Evolutionary conservation across 352 stramenopile species (phyloP).

Genomic region (Globisporangium alternatum): DNA sequence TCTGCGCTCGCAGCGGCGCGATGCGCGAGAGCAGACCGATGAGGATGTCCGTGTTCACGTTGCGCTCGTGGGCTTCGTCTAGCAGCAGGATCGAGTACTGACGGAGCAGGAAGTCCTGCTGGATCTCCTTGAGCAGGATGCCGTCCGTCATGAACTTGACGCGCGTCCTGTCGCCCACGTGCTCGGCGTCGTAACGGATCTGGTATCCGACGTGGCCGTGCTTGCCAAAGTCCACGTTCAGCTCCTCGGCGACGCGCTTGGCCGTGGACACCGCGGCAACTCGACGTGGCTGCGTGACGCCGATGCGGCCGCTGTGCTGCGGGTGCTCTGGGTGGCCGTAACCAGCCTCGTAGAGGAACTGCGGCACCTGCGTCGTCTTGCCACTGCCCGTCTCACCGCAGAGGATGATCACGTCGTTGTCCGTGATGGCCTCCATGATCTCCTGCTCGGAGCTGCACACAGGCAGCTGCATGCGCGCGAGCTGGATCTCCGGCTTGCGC

Average conservation of each 20-base stretch:
- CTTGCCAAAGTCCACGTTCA: slow-evolving; percentile 86
- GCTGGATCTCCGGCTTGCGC: slow-evolving; percentile 84
- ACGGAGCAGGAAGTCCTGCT: slow-evolving; percentile 78
- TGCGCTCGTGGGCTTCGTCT: slow-evolving; percentile 97
- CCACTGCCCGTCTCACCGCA: slow-evolving; percentile 98
- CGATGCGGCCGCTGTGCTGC: slow-evolving; percentile 75
- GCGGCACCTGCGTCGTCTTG: slow-evolving; percentile 98
- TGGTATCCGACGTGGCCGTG: slow-evolving; percentile 94
- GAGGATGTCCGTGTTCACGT: slow-evolving; percentile 96
- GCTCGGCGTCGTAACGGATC: slow-evolving; percentile 97
- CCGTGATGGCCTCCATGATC: slow-evolving; percentile 97
- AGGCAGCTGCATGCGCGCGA: slow-evolving; percentile 93
- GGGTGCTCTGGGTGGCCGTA: slow-evolving; percentile 70
- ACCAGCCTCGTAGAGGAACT: slow-evolving; percentile 97
- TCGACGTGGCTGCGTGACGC: slow-evolving; percentile 96
- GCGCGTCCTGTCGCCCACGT: slow-evolving; percentile 86
- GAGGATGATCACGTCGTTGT: slow-evolving; percentile 97
- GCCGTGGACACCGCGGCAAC: slow-evolving; percentile 98
- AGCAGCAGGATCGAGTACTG: slow-evolving; percentile 84
- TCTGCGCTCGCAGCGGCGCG: slow-evolving; percentile 90
- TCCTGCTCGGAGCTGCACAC: slow-evolving; percentile 99
- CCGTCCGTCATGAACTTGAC: slow-evolving; percentile 99
- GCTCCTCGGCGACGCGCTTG: slow-evolving; percentile 96
- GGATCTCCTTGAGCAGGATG: slow-evolving; percentile 97
- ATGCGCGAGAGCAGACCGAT: slow-evolving; percentile 94